Conservation (phyloP, 768 basidiomycete species). For the Sistotremastrum niveocremeum region DNA sequence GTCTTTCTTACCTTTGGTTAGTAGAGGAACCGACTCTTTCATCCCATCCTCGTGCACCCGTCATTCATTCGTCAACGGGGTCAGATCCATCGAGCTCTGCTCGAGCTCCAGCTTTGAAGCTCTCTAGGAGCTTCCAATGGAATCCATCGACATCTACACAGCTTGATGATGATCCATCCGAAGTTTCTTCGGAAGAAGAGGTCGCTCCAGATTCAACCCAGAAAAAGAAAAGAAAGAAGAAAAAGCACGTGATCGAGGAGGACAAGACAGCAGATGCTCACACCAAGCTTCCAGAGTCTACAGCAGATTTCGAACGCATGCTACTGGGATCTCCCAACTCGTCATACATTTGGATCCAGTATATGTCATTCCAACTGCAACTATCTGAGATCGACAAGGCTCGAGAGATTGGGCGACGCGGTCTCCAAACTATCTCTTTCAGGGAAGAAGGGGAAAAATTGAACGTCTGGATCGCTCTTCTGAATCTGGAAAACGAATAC, state of each 20-base stretch:
- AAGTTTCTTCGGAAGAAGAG: conserved; percentile 34
- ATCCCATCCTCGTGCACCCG: conserved; percentile 11
- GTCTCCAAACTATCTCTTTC: conserved; percentile 80
- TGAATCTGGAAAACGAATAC: conserved; percentile 90
- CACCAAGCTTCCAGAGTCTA: conserved; percentile 74
- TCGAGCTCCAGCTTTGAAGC: conserved; percentile 13
- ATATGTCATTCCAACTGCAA: conserved; percentile 97
- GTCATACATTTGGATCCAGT: conserved; percentile 97
- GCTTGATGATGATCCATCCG: conserved; percentile 27
- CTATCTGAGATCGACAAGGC: conserved; percentile 96
- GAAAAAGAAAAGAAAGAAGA: conserved; percentile 50
- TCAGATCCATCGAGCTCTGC: background rate
- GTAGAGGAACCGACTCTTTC: background rate
- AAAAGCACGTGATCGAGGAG: conserved; percentile 57
- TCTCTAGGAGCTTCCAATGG: conserved; percentile 51
- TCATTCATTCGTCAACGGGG: conserved; percentile 35
- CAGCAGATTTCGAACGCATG: conserved; percentile 86
- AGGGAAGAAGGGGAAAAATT: conserved; percentile 92
- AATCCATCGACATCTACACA: conserved; percentile 23
- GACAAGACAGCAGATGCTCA: conserved; percentile 85
- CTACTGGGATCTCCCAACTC: conserved; percentile 92
- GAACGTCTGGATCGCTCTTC: conserved; percentile 93
- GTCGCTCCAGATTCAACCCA: conserved; percentile 30
- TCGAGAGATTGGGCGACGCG: conserved; percentile 71
- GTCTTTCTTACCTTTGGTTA: background rate